Evolutionary conservation across 495 filamentous ascomycete genomes (phyloP).

Genomic region (Lasiosphaeria ovina): DNA sequence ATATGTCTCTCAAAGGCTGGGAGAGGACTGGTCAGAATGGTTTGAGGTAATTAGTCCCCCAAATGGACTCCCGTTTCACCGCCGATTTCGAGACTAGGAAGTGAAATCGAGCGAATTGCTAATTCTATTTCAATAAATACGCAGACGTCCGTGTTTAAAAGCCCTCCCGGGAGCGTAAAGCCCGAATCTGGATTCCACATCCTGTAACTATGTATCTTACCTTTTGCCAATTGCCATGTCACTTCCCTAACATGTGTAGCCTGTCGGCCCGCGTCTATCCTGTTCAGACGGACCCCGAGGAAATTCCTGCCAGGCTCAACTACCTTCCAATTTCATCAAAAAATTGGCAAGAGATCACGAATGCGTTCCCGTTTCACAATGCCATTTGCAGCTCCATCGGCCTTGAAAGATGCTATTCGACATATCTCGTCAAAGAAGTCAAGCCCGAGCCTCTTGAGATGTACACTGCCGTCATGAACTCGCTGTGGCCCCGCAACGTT

Average conservation of each 20-base stretch:
- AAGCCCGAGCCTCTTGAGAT: neutral
- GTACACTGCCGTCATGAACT: conserved; percentile 5
- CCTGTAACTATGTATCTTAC: neutral
- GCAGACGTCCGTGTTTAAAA: too few relatives aligned
- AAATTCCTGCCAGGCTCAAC: neutral
- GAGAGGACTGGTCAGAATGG: too few relatives aligned
- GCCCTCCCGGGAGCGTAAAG: neutral
- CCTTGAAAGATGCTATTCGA: neutral
- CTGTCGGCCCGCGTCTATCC: neutral
- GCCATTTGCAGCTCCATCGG: neutral
- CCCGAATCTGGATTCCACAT: neutral
- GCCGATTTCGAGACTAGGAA: too few relatives aligned
- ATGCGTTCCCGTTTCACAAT: neutral
- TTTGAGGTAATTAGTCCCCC: too few relatives aligned
- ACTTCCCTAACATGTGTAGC: neutral
- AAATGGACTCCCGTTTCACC: too few relatives aligned
- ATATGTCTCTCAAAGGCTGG: too few relatives aligned
- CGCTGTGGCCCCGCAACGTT: neutral
- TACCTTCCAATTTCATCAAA: neutral
- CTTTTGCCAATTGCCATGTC: neutral
- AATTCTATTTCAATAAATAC: too few relatives aligned
- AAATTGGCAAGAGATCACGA: neutral
- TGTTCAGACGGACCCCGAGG: neutral
- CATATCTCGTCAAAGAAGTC: neutral
- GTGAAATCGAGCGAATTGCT: too few relatives aligned